These are phyloP conservation scores for Piromyces sp. DNA, from an alignment of 192 early-diverging fungal genomes.

Conservation along the genomic window DNA sequence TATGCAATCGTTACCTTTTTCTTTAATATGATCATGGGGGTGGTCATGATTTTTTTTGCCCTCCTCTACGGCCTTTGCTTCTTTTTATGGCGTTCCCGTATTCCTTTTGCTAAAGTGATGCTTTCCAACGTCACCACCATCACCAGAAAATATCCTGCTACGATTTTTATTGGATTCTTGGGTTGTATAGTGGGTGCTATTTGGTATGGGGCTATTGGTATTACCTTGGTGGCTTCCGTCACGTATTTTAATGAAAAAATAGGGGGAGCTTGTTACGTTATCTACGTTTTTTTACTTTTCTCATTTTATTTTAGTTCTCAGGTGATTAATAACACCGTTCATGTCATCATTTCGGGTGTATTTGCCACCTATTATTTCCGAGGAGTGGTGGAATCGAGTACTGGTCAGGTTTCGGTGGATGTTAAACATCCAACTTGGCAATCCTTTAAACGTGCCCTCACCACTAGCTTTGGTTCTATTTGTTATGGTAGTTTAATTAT, in stretches of 20 bases:
- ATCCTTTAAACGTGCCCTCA: constrained; percentile 52
- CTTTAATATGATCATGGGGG: constrained; percentile 1
- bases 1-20: constrained; percentile 12
- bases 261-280: constrained; percentile 6
- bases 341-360: constrained; percentile 63
- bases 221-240: constrained; percentile 20
- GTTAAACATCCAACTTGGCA: constrained; percentile 32
- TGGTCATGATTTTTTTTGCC: constrained; percentile 23
- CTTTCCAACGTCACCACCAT: constrained; percentile 59
- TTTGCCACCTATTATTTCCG: constrained; percentile 68
- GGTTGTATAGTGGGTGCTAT: constrained; percentile 48
- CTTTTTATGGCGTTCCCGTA: constrained; percentile 18
- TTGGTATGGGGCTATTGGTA: constrained; percentile 54
- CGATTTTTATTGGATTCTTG: constrained; percentile 53
- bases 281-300: constrained; percentile 40
- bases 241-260: not conserved
- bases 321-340: constrained; percentile 48
- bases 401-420: constrained; percentile 10
- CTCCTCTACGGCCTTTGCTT: constrained; percentile 12
- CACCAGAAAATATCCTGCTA: constrained; percentile 58
- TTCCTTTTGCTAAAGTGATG: constrained; percentile 1
- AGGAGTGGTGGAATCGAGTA: constrained; percentile 22
- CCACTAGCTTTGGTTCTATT: constrained; percentile 62
- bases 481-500: constrained; percentile 59
- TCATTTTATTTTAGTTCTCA: constrained; percentile 51